Evolutionary conservation across 139 green algal species (phyloP).

Genomic region (Deuterostichococcus epilithicus): DNA sequence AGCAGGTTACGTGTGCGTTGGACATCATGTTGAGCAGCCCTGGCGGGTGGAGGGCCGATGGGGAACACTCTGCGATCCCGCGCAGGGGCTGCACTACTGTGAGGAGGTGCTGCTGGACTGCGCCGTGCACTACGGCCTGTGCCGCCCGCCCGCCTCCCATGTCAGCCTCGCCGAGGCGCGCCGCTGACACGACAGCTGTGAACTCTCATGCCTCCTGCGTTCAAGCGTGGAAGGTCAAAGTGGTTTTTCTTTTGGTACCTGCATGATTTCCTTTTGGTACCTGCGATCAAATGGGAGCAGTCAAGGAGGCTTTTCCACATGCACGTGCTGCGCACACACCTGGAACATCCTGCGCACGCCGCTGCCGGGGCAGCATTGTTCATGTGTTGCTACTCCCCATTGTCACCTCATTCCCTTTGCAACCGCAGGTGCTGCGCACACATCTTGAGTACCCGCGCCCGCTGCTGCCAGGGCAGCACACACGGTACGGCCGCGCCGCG

Average conservation of each 20-base stretch:
- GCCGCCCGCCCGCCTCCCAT: neutral
- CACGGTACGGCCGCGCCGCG: neutral
- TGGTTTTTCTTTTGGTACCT: too few species aligned
- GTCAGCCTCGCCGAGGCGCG: slow-evolving; percentile 23
- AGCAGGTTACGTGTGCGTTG: neutral
- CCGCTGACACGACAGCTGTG: too few species aligned
- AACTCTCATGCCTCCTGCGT: too few species aligned
- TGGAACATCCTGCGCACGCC: slow-evolving; percentile 15
- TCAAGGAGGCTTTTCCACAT: too few species aligned
- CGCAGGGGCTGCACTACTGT: slow-evolving; percentile 37
- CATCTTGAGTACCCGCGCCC: neutral
- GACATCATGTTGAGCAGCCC: neutral
- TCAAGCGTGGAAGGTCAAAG: too few species aligned
- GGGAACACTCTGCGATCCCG: neutral
- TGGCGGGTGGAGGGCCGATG: neutral
- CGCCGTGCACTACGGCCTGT: slow-evolving; percentile 35
- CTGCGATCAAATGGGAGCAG: too few species aligned
- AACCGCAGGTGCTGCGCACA: neutral
- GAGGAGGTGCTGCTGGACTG: slow-evolving; percentile 49
- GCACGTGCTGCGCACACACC: slow-evolving; percentile 30
- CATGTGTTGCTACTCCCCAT: neutral
- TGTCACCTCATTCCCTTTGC: neutral
- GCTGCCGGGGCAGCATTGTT: neutral
- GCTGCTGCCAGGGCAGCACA: neutral
- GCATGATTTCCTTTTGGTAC: too few species aligned